Conservation (phyloP, 176 grass and related monocot species). For the Carex parvula region DNA sequence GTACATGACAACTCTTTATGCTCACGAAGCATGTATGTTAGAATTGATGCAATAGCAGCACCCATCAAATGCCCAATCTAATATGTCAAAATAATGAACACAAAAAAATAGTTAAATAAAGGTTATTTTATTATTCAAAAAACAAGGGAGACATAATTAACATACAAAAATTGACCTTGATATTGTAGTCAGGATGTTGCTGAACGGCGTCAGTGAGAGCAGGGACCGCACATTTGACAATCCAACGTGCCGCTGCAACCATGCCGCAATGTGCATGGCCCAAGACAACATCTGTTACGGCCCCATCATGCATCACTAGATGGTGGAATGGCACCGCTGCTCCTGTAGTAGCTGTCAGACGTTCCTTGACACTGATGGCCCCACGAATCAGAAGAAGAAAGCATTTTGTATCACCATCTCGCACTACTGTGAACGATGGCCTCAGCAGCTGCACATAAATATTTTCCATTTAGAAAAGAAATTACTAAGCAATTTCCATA, state of each 20-base stretch:
- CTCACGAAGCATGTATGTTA: slow-evolving; percentile 90
- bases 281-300: slow-evolving; percentile 20
- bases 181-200: slow-evolving; percentile 15
- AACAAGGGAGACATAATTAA: neutral
- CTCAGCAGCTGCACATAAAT: slow-evolving; percentile 66
- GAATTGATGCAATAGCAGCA: slow-evolving; percentile 68
- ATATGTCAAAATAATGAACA: slow-evolving; percentile 27
- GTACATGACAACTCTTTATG: slow-evolving; percentile 59
- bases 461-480: neutral
- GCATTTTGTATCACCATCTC: slow-evolving; percentile 54
- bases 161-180: slow-evolving; percentile 21
- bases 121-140: neutral
- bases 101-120: slow-evolving; percentile 32
- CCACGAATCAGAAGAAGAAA: slow-evolving; percentile 93
- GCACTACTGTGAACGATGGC: slow-evolving; percentile 74
- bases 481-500: neutral
- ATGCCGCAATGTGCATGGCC: slow-evolving; percentile 27
- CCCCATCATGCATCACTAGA: neutral
- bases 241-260: slow-evolving; percentile 15
- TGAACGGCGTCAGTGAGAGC: neutral
- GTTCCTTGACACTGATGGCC: slow-evolving; percentile 78
- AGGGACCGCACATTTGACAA: slow-evolving; percentile 7
- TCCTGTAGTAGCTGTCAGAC: slow-evolving; percentile 76
- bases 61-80: slow-evolving; percentile 99
- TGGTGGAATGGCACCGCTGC: slow-evolving; percentile 40